Evolutionary conservation across 179 eudicot genomes (phyloP).

Genomic region (Corrigiola litoralis): DNA sequence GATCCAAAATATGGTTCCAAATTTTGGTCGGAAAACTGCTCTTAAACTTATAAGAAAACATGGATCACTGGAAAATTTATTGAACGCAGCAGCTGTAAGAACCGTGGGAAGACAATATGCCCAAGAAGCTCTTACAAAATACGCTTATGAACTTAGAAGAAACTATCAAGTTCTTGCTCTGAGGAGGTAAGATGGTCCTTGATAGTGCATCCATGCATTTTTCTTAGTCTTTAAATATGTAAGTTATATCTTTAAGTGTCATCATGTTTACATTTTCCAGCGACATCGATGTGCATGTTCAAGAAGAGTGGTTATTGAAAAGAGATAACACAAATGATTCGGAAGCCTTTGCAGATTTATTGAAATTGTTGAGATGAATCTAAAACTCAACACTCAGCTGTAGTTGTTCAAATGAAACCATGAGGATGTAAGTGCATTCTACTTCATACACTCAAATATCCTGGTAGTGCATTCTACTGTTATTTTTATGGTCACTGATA

Average conservation of each 20-base stretch:
- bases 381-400: slow-evolving; percentile 6
- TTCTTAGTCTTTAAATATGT: background rate
- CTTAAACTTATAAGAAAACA: slow-evolving; percentile 76
- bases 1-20: slow-evolving; percentile 76
- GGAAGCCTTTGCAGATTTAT: slow-evolving; percentile 35
- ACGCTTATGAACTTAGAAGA: slow-evolving; percentile 63
- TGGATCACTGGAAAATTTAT: slow-evolving; percentile 68
- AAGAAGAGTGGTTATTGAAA: slow-evolving; percentile 72
- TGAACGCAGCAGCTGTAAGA: slow-evolving; percentile 79
- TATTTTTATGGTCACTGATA: background rate
- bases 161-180: slow-evolving; percentile 80
- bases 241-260: background rate
- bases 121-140: slow-evolving; percentile 82
- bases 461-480: background rate
- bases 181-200: slow-evolving; percentile 48
- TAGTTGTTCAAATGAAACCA: slow-evolving; percentile 12
- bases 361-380: slow-evolving; percentile 33
- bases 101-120: slow-evolving; percentile 76
- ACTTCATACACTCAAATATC: too few species aligned
- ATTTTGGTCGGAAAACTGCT: slow-evolving; percentile 86
- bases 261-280: slow-evolving; percentile 27
- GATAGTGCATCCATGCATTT: background rate
- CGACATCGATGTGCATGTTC: slow-evolving; percentile 62
- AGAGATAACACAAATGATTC: slow-evolving; percentile 62
- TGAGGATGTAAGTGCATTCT: slow-evolving; percentile 8